Evolutionary conservation across 345 rosid genomes (phyloP).

Genomic region (Populus deltoides): DNA sequence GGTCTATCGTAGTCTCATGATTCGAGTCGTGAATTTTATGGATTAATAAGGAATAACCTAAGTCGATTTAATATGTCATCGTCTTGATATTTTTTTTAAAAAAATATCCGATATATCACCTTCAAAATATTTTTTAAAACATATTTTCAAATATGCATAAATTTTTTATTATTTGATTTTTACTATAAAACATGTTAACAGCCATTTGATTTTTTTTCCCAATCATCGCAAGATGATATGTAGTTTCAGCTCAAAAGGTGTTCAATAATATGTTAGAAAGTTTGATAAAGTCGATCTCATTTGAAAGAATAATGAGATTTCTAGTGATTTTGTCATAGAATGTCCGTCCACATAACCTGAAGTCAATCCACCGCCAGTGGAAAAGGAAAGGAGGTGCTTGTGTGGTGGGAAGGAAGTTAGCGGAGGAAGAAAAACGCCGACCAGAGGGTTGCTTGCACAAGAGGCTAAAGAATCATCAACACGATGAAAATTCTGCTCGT

Average conservation of each 20-base stretch:
- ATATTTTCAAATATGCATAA: too few relatives aligned
- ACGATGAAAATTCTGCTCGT: constrained; percentile 7
- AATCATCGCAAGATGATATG: neutral
- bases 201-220: too few relatives aligned
- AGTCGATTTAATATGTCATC: too few relatives aligned
- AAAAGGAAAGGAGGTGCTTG: neutral
- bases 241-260: neutral
- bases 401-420: constrained; percentile 8
- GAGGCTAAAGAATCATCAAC: constrained; percentile 21
- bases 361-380: neutral
- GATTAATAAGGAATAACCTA: accelerated
- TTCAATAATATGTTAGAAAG: neutral
- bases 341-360: neutral
- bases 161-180: too few relatives aligned
- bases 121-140: too few relatives aligned
- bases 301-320: constrained; percentile 1
- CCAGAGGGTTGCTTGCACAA: constrained; percentile 16
- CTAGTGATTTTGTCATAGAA: neutral
- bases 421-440: constrained; percentile 16
- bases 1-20: too few relatives aligned
- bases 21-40: too few relatives aligned
- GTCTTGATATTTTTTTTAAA: too few relatives aligned
- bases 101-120: too few relatives aligned
- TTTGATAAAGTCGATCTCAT: neutral
- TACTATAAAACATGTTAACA: too few relatives aligned